Conservation (phyloP, 345 rosid genomes). For the Erysimum cheiranthoides region DNA sequence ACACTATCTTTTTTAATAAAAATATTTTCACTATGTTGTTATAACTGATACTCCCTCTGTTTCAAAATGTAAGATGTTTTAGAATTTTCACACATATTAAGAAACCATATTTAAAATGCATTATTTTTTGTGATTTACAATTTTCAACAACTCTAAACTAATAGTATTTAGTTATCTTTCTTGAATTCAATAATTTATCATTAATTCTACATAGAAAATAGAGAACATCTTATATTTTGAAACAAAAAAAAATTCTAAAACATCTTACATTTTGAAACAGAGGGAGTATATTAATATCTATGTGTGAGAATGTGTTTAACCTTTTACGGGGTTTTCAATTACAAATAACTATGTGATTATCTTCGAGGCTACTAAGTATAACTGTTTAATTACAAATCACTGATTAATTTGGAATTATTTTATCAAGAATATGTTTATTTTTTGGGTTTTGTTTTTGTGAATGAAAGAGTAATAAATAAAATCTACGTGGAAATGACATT, state of each 20-base stretch:
- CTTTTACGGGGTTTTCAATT: neutral
- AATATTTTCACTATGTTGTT: neutral
- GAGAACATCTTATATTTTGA: no score
- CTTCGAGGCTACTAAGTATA: neutral
- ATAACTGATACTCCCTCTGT: no score
- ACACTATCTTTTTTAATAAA: neutral
- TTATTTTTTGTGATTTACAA: no score
- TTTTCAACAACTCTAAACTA: no score
- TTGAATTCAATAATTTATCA: no score
- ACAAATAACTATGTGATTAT: neutral
- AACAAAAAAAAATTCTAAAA: no score
- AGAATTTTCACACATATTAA: no score
- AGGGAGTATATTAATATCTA: neutral
- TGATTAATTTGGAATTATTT: neutral
- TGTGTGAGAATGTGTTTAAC: neutral
- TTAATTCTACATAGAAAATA: no score
- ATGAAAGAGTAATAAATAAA: neutral
- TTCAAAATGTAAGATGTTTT: no score
- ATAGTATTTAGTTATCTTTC: no score
- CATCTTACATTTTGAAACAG: no score
- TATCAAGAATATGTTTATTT: neutral
- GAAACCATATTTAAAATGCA: no score
- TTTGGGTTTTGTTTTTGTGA: neutral
- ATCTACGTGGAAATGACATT: constrained; percentile 26
- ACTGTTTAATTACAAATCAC: neutral